Conservation (phyloP, 257 asterid species). For the Fraxinus excelsior region DNA sequence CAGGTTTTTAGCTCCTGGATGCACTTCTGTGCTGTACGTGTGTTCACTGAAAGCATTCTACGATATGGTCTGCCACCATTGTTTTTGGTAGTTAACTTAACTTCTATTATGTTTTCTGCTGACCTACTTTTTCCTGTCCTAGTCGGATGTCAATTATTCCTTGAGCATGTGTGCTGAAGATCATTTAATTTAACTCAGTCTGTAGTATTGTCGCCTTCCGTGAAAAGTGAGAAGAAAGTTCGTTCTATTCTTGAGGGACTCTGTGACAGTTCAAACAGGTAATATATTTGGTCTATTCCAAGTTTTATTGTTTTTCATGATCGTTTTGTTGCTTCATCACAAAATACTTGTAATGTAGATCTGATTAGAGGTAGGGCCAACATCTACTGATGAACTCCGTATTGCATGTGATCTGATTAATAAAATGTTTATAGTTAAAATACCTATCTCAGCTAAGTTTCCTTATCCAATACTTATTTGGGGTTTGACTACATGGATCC, state of each 20-base stretch:
- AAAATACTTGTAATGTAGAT: not conserved
- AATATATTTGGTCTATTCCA: not conserved
- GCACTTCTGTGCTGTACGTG: slow-evolving; percentile 89
- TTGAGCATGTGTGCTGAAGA: not conserved
- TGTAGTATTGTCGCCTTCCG: slow-evolving; percentile 44
- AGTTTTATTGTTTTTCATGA: not conserved
- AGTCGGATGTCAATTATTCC: not conserved
- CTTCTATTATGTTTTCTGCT: not conserved
- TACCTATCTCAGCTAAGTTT: not conserved
- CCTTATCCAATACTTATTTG: not conserved
- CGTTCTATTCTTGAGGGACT: slow-evolving; percentile 45
- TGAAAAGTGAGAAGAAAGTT: slow-evolving; percentile 53
- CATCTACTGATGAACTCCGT: not conserved
- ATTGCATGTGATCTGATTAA: not conserved
- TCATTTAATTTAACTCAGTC: slow-evolving; percentile 34
- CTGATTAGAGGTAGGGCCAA: not conserved
- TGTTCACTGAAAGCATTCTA: slow-evolving; percentile 30
- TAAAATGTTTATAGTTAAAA: not conserved
- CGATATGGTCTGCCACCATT: slow-evolving; percentile 81
- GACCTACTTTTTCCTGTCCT: not conserved
- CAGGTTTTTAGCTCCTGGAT: slow-evolving; percentile 97
- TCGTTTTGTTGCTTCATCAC: not conserved
- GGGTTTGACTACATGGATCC: not conserved
- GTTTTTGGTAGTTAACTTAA: slow-evolving; percentile 46
- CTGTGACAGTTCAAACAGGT: slow-evolving; percentile 48